Evolutionary conservation across 1,139 yeast genomes (phyloP).

Genomic region (Kodamaea sp.): DNA sequence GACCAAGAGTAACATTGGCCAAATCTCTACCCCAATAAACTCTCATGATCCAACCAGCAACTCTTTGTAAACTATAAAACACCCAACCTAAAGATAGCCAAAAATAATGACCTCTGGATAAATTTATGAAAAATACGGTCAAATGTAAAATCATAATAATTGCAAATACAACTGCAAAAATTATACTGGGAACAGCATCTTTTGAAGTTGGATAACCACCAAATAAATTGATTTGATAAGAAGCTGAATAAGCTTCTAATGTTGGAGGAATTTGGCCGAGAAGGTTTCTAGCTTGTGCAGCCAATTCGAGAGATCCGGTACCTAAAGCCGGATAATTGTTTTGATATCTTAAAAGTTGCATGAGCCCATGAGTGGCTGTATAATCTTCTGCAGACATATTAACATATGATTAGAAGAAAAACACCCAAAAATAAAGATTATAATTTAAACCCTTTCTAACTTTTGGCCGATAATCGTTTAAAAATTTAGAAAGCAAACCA

Average conservation of each 20-base stretch:
- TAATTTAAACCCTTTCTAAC: too few relatives aligned
- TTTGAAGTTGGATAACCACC: conserved; percentile 31
- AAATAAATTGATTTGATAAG: conserved; percentile 28
- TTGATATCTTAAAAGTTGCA: conserved; percentile 16
- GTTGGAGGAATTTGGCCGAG: conserved; percentile 25
- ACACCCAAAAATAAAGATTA: conserved; percentile 15
- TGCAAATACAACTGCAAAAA: conserved; percentile 30
- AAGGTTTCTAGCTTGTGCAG: conserved; percentile 19
- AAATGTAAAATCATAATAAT: conserved; percentile 26
- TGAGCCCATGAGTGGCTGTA: conserved; percentile 19
- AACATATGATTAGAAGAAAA: conserved; percentile 8
- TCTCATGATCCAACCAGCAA: conserved; percentile 31
- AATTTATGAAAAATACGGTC: conserved; percentile 26
- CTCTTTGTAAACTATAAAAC: conserved; percentile 25
- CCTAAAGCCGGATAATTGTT: conserved; percentile 18
- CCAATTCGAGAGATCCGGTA: conserved; percentile 20
- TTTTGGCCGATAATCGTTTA: too few relatives aligned
- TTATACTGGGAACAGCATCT: conserved; percentile 31
- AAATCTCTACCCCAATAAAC: conserved; percentile 29
- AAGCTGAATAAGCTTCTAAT: conserved; percentile 18
- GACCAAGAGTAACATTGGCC: conserved; percentile 25
- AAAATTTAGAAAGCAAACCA: too few relatives aligned
- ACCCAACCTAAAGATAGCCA: conserved; percentile 33
- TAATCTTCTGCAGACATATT: conserved; percentile 10
- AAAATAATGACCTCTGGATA: conserved; percentile 36